These are phyloP conservation scores for Cydonia oblonga DNA, from an alignment of 331 rosid genomes.

Conservation along the genomic window DNA sequence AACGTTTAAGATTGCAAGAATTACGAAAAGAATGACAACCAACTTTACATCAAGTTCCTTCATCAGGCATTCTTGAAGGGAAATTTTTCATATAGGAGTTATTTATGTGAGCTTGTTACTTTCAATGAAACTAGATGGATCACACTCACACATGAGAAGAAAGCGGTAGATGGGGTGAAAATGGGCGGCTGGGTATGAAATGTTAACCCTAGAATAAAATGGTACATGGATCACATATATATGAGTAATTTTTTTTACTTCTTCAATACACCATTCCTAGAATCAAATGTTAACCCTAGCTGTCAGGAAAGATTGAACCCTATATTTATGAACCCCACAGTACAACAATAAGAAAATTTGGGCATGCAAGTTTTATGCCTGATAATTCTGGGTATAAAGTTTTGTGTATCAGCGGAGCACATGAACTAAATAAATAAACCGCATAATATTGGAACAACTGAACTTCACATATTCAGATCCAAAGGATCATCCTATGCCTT, in stretches of 20 bases:
- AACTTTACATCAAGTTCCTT: too few relatives aligned
- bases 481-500: not conserved
- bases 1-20: too few relatives aligned
- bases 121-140: too few relatives aligned
- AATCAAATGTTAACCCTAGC: not conserved
- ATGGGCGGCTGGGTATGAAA: too few relatives aligned
- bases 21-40: too few relatives aligned
- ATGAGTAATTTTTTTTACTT: not conserved
- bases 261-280: not conserved
- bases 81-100: too few relatives aligned
- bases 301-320: not conserved
- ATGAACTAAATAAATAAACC: not conserved
- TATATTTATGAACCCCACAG: not conserved
- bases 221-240: too few relatives aligned
- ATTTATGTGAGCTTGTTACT: too few relatives aligned
- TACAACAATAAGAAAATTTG: not conserved
- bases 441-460: not conserved
- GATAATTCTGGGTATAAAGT: not conserved
- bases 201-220: too few relatives aligned
- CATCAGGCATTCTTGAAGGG: too few relatives aligned
- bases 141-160: not conserved
- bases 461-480: not conserved
- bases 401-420: not conserved
- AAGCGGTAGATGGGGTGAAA: not conserved
- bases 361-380: not conserved